Conservation (phyloP, 2,329 filamentous ascomycete species). For the Fusarium bulbicola region DNA sequence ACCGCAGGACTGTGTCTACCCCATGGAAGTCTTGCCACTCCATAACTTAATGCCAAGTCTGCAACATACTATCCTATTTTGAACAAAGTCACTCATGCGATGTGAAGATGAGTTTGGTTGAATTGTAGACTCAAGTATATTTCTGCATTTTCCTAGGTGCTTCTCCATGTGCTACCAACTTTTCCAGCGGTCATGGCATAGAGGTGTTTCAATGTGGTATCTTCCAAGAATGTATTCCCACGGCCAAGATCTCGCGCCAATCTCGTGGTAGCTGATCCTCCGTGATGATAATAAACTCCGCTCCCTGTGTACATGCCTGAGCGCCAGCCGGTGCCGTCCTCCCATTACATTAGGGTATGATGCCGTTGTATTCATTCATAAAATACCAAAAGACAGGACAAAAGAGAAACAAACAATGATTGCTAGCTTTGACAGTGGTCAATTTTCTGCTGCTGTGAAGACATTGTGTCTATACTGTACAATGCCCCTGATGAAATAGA, state of each 20-base stretch:
- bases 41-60: not conserved
- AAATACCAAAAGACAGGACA: conserved; percentile 19
- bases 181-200: not conserved
- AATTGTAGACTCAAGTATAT: not conserved
- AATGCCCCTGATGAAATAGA: conserved; percentile 16
- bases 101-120: not conserved
- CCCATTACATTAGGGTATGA: conserved; percentile 46
- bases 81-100: not conserved
- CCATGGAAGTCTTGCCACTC: not conserved
- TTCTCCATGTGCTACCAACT: not conserved
- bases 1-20: not conserved
- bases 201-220: not conserved
- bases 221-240: not conserved
- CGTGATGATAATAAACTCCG: conserved; percentile 6
- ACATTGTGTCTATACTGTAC: conserved; percentile 34
- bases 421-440: conserved; percentile 17
- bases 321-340: conserved; percentile 36
- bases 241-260: not conserved
- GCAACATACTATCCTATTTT: not conserved
- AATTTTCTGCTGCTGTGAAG: conserved; percentile 5
- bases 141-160: not conserved
- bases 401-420: conserved; percentile 18
- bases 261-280: not conserved
- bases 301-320: conserved; percentile 28
- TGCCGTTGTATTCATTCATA: conserved; percentile 38